A percentile compares a stretch with the other conserved stretches of the same genome.
These are phyloP conservation scores for Suillus occidentalis DNA, from an alignment of 768 basidiomycete species.

Conservation along the genomic window DNA sequence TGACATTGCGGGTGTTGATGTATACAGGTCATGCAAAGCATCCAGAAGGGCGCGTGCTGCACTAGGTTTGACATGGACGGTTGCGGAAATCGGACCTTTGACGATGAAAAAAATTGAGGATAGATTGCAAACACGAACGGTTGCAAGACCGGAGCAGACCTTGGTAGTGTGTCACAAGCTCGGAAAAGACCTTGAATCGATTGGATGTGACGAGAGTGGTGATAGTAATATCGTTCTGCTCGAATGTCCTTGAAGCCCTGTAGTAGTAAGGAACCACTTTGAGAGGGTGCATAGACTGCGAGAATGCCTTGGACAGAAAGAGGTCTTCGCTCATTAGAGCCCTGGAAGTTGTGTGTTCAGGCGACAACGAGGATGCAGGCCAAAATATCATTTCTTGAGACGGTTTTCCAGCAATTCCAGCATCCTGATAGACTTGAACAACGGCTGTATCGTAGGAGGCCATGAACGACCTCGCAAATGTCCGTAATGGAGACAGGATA, in stretches of 20 bases:
- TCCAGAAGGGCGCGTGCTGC: slow-evolving; percentile 51
- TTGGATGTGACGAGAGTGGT: slow-evolving; percentile 84
- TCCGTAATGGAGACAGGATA: slow-evolving; percentile 16
- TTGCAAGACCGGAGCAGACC: slow-evolving; percentile 42
- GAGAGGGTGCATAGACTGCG: slow-evolving; percentile 68
- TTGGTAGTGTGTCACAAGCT: slow-evolving; percentile 74
- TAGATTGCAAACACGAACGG: not conserved
- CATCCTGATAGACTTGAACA: not conserved
- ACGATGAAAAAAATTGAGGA: not conserved
- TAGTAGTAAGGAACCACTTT: slow-evolving; percentile 83
- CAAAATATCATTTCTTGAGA: slow-evolving; percentile 23
- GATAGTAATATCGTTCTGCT: slow-evolving; percentile 74
- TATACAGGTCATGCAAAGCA: slow-evolving; percentile 66
- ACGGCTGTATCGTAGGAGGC: not conserved
- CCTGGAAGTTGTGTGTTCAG: slow-evolving; percentile 1
- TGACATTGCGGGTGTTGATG: slow-evolving; percentile 62
- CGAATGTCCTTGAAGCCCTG: slow-evolving; percentile 56
- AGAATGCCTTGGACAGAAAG: slow-evolving; percentile 69
- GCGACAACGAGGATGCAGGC: slow-evolving; percentile 12
- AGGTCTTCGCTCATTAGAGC: slow-evolving; percentile 43
- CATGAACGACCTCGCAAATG: not conserved
- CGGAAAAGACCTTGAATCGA: slow-evolving; percentile 69
- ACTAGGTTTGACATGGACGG: slow-evolving; percentile 62
- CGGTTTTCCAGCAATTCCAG: slow-evolving; percentile 5
- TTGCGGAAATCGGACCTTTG: slow-evolving; percentile 80